Evolutionary conservation across 768 basidiomycete species (phyloP).

Genomic region (Termitomyces sp.): DNA sequence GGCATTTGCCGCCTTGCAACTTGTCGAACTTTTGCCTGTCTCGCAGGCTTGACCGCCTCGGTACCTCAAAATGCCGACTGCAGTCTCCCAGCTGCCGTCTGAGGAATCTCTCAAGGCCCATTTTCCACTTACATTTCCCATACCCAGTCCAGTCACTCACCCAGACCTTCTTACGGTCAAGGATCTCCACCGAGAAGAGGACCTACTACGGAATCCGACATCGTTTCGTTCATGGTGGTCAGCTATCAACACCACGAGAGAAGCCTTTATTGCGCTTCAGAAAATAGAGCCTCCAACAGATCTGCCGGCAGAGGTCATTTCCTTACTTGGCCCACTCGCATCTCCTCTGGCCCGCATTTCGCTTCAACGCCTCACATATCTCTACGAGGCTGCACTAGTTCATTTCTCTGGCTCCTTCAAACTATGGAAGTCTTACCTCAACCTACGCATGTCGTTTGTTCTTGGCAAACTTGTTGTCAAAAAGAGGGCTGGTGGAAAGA

Average conservation of each 20-base stretch:
- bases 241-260: conserved; percentile 72
- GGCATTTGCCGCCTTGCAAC: not conserved
- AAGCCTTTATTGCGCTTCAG: conserved; percentile 50
- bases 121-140: conserved; percentile 84
- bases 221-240: conserved; percentile 94
- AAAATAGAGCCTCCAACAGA: conserved; percentile 49
- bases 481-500: conserved; percentile 80
- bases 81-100: conserved; percentile 40
- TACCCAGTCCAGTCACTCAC: conserved; percentile 77
- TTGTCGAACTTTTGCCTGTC: not conserved
- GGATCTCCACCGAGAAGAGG: conserved; percentile 89
- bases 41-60: not conserved
- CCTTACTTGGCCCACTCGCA: conserved; percentile 75
- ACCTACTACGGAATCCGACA: conserved; percentile 83
- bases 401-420: conserved; percentile 92
- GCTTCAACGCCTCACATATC: conserved; percentile 79
- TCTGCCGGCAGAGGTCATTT: conserved; percentile 41
- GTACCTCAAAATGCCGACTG: conserved; percentile 46
- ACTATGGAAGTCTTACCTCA: conserved; percentile 91
- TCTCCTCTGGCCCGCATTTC: conserved; percentile 66
- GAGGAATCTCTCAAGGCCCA: conserved; percentile 43
- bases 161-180: conserved; percentile 66
- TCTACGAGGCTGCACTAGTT: conserved; percentile 89
- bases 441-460: conserved; percentile 79
- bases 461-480: conserved; percentile 68